A percentile compares a stretch with the other conserved stretches of the same genome.
Evolutionary conservation across 164 flowering plant species (phyloP).

Genomic region (Cinnamomum chago): DNA sequence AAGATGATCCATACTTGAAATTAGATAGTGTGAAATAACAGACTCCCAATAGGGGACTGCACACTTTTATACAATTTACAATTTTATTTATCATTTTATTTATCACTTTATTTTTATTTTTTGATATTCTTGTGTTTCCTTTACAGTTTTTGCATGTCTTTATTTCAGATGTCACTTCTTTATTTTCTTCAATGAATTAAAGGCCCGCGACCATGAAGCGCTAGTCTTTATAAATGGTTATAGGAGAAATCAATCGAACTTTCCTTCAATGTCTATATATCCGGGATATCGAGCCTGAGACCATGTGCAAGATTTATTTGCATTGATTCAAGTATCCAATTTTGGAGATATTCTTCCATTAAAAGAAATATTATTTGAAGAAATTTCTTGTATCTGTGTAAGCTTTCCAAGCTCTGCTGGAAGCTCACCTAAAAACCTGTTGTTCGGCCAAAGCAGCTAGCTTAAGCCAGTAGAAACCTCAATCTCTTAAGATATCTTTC

Average conservation of each 20-base stretch:
- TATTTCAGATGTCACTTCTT: no score
- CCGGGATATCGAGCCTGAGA: conserved; percentile 62
- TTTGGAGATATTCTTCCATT: conserved; percentile 59
- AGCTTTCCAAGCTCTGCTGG: conserved; percentile 62
- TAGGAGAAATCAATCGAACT: conserved; percentile 72
- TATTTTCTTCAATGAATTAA: no score
- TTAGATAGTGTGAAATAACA: no score
- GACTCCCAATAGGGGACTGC: no score
- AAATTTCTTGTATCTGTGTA: conserved; percentile 41
- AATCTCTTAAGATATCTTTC: conserved; percentile 53
- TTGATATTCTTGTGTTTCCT: no score
- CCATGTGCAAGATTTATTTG: conserved; percentile 51
- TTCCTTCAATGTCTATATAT: conserved; percentile 49
- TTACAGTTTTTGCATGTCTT: no score
- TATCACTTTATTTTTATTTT: no score
- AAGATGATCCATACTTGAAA: no score
- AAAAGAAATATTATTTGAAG: conserved; percentile 47
- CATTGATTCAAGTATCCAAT: conserved; percentile 46
- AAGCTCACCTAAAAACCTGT: conserved; percentile 63
- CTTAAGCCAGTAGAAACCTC: conserved; percentile 43
- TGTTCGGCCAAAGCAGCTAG: conserved; percentile 55
- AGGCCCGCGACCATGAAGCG: no score
- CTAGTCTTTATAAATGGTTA: conserved; percentile 55
- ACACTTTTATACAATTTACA: no score
- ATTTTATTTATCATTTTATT: no score